Evolutionary conservation across 768 basidiomycete species (phyloP).

Genomic region (Terana coerulea): DNA sequence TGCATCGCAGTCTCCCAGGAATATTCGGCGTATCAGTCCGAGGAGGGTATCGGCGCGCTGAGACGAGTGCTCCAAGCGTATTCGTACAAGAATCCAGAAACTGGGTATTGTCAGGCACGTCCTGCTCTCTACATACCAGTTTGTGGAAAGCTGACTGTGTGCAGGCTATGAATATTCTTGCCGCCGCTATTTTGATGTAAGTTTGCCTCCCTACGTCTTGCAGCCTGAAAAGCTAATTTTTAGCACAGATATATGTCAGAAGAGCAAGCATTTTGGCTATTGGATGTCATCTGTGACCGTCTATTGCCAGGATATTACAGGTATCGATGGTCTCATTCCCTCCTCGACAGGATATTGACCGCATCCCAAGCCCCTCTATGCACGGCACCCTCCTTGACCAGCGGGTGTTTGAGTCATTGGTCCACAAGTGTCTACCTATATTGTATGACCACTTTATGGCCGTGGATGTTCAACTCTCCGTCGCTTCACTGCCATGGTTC

Average conservation of each 20-base stretch:
- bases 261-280: conserved; percentile 96
- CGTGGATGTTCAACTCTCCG: conserved; percentile 95
- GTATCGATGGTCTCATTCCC: conserved; percentile 42
- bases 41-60: conserved; percentile 80
- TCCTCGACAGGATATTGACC: conserved; percentile 6
- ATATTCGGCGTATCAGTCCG: conserved; percentile 92
- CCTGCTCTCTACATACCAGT: neutral
- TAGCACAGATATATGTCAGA: conserved; percentile 90
- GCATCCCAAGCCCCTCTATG: conserved; percentile 78
- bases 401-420: conserved; percentile 93
- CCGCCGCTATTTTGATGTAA: conserved; percentile 91
- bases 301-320: conserved; percentile 97
- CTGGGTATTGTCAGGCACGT: conserved; percentile 89
- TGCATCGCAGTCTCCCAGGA: conserved; percentile 95
- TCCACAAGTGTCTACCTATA: conserved; percentile 83
- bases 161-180: conserved; percentile 96
- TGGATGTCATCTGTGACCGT: conserved; percentile 92
- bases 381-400: conserved; percentile 99
- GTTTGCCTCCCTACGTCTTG: conserved; percentile 19
- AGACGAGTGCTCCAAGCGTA: conserved; percentile 93
- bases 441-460: conserved; percentile 89
- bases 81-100: conserved; percentile 90
- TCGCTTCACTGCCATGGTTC: conserved; percentile 98
- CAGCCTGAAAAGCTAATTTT: conserved; percentile 7
- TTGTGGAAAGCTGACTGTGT: neutral